A percentile compares a stretch with the other conserved stretches of the same genome.
Conservation (phyloP, 2,329 filamentous ascomycete species). For the Ophiocordyceps robertsii region DNA sequence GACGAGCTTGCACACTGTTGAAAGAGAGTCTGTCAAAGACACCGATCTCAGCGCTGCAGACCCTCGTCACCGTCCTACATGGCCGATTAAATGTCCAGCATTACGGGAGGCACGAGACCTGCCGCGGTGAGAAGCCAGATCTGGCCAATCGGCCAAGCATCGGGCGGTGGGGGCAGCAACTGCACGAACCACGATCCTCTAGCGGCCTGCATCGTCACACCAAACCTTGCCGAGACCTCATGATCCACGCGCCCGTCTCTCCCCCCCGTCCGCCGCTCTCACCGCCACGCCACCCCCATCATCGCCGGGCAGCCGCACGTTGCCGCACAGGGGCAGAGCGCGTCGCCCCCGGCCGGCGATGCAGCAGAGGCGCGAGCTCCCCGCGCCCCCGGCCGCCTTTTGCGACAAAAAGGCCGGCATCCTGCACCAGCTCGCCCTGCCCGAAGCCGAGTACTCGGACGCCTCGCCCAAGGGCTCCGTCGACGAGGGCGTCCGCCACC, state of each 20-base stretch:
- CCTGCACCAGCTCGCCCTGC: constrained; percentile 53
- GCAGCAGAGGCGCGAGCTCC: constrained; percentile 11
- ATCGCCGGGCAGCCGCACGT: no score
- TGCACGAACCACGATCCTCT: not conserved
- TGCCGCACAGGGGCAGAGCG: not conserved
- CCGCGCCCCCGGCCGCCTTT: constrained; percentile 29
- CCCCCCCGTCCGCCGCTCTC: no score
- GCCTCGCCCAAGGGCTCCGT: constrained; percentile 80
- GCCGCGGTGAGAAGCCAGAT: no score
- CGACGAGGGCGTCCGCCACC: constrained; percentile 60
- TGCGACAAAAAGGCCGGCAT: constrained; percentile 57
- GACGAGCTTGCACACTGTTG: no score
- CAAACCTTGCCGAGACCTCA: not conserved
- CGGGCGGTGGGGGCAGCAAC: no score
- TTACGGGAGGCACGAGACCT: no score
- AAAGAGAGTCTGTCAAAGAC: no score
- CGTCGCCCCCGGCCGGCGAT: constrained; percentile 6
- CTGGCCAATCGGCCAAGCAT: no score
- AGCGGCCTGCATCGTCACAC: not conserved
- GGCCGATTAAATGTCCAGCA: no score
- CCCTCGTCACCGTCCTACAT: no score
- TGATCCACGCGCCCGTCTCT: not conserved
- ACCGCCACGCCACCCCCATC: no score
- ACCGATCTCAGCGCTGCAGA: no score
- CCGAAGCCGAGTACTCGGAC: constrained; percentile 63